Base-by-base conservation (phyloP, 1,284 basidiomycete species). In the Ustanciosporium gigantosporum region DNA sequence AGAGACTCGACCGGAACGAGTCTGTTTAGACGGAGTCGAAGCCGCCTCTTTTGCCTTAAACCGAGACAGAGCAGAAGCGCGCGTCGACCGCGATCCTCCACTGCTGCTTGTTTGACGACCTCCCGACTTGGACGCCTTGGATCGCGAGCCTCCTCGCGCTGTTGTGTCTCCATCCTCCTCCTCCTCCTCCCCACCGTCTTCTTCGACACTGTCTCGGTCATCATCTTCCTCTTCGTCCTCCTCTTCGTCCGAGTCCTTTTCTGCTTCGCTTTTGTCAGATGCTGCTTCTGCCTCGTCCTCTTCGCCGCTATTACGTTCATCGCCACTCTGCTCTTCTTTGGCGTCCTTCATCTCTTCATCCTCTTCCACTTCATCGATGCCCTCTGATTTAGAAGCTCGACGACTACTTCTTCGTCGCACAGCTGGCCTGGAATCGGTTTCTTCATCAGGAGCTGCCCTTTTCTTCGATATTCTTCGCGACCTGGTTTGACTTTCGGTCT, bases 281-380 rank as follows among this genome's bases (percentile, higher is more conserved):
- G 8, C 20, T 25, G 15, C 40, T 2, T 44, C 46, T 14, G 37
- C 40, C 19, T 40, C 41, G 4, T 42, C 57, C 20, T 46, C 37
- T 2, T 13, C 53, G 14, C 32, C 44, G 16, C 47, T 34, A 5
- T 38, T 41, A 4, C 23, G 49, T n/a, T 41, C 46, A 14, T 55
- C 45, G 42, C 53, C 45, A 43, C 53, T 62, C 35, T 62, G 58
- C 36, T 51, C 44, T n/a, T 58, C 60, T 20, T 58, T 55, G 16
- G 43, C 55, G 24, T 58, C 57, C 13, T 49, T 39, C 46, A 55
- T 61, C 39, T 66, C 62, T 31, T 58, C 57, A 29, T 56, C 55
- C 16, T 38, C 41, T 4, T 31, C 58, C 9, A 35, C 46, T 3
- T 49, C 50, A 4, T 36, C 8, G 37, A 36, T 27, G 13, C 41